Evolutionary conservation across 352 stramenopile genomes (phyloP).

Genomic region (Pythium volutum): DNA sequence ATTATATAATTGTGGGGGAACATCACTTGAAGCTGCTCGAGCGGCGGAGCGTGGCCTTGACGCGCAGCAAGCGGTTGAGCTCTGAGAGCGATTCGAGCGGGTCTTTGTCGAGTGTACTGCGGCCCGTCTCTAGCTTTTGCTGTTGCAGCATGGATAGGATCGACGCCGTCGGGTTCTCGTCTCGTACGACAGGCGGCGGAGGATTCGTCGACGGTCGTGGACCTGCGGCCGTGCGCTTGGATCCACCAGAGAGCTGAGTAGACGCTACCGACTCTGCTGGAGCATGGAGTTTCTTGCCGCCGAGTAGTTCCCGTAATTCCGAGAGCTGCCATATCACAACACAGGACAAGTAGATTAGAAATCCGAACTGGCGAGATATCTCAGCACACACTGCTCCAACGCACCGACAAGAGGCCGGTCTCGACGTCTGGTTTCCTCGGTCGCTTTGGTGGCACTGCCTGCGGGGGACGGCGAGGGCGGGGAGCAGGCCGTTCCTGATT

Average conservation of each 20-base stretch:
- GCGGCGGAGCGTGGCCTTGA: constrained; percentile 45
- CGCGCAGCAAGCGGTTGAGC: constrained; percentile 50
- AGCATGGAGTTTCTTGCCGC: constrained; percentile 27
- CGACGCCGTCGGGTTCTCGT: constrained; percentile 18
- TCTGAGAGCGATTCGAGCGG: constrained; percentile 51
- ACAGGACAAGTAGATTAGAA: neutral
- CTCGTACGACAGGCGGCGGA: neutral
- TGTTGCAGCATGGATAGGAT: constrained; percentile 26
- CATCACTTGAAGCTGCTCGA: constrained; percentile 26
- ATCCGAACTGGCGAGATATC: neutral
- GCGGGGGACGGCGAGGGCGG: neutral
- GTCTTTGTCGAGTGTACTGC: constrained; percentile 30
- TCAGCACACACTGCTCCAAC: neutral
- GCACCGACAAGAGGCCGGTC: constrained; percentile 44
- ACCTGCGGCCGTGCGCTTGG: neutral
- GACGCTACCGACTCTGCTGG: neutral
- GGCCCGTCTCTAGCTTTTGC: constrained; percentile 15
- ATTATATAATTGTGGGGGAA: neutral
- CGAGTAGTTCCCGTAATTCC: constrained; percentile 45
- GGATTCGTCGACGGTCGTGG: constrained; percentile 17
- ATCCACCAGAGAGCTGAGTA: neutral
- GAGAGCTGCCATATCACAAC: constrained; percentile 30
- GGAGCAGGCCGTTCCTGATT: constrained; percentile 9
- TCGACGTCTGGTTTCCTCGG: constrained; percentile 19
- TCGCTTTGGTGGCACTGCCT: neutral